Evolutionary conservation across 1,139 yeast genomes (phyloP).

Genomic region (Debaryomyces sp.): DNA sequence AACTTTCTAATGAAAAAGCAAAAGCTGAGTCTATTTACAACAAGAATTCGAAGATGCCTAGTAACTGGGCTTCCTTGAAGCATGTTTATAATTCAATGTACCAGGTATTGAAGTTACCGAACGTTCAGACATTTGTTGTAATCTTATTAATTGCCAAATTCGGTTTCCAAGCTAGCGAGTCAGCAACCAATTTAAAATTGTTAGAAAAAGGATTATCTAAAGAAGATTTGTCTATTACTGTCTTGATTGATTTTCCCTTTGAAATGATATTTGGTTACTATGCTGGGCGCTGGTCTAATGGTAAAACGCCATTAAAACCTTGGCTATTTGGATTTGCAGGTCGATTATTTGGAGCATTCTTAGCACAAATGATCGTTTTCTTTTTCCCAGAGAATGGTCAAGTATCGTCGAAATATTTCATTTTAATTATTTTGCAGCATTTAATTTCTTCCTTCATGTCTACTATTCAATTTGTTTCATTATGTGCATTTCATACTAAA

Average conservation of each 20-base stretch:
- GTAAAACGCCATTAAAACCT: conserved; percentile 71
- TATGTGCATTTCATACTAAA: conserved; percentile 92
- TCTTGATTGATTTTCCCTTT: conserved; percentile 92
- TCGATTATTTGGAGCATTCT: conserved; percentile 68
- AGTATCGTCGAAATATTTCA: conserved; percentile 53
- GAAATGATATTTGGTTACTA: conserved; percentile 94
- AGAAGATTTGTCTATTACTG: conserved; percentile 92
- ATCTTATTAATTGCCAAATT: conserved; percentile 81
- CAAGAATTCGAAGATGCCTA: conserved; percentile 20
- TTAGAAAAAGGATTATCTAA: conserved; percentile 92
- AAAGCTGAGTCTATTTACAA: conserved; percentile 30
- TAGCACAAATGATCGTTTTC: conserved; percentile 76
- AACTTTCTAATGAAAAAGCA: conserved; percentile 36
- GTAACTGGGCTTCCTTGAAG: conserved; percentile 31
- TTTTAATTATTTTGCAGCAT: conserved; percentile 77
- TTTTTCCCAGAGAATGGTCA: conserved; percentile 67
- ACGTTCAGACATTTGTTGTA: conserved; percentile 72
- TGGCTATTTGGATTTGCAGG: conserved; percentile 94
- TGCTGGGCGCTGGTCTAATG: conserved; percentile 93
- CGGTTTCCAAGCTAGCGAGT: conserved; percentile 95
- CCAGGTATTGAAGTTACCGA: conserved; percentile 71
- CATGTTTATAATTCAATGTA: conserved; percentile 77
- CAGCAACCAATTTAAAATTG: conserved; percentile 88
- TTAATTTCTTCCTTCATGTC: conserved; percentile 88
- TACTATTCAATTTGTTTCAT: conserved; percentile 91